These are phyloP conservation scores for Dryas alaskensis DNA, from an alignment of 306 rosid species.

Conservation along the genomic window DNA sequence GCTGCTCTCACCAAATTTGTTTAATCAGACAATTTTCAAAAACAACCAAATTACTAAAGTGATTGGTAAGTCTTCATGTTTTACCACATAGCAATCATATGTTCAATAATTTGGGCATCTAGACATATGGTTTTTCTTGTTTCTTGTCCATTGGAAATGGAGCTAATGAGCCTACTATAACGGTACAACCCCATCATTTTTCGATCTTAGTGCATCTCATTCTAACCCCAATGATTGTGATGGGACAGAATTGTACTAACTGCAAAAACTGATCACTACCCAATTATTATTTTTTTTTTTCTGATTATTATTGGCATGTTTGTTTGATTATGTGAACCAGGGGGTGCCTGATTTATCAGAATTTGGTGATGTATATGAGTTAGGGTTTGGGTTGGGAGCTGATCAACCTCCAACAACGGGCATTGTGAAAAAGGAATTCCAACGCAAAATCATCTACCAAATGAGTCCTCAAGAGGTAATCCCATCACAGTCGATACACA, in stretches of 20 bases:
- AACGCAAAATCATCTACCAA: conserved; percentile 57
- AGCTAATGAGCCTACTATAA: not conserved
- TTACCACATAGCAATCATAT: conserved; percentile 21
- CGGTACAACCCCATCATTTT: too few relatives aligned
- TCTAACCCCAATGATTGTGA: conserved; percentile 33
- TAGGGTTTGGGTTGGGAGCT: conserved; percentile 67
- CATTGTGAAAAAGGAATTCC: conserved; percentile 70
- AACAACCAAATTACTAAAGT: conserved; percentile 3
- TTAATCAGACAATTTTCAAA: too few relatives aligned
- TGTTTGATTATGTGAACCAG: conserved; percentile 34
- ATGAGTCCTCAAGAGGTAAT: conserved; percentile 79
- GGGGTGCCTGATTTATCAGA: conserved; percentile 81
- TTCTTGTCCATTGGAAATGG: conserved; percentile 7
- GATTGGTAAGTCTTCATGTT: not conserved
- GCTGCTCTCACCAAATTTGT: too few relatives aligned
- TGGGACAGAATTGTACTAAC: too few relatives aligned
- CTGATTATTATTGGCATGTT: too few relatives aligned
- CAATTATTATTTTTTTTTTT: too few relatives aligned
- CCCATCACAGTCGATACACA: not conserved
- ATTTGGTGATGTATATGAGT: conserved; percentile 65
- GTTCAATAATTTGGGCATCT: conserved; percentile 35
- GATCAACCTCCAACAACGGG: conserved; percentile 85
- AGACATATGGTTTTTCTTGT: conserved; percentile 1
- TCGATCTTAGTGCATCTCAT: not conserved
- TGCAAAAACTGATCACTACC: too few relatives aligned